Evolutionary conservation across 2,329 filamentous ascomycete species (phyloP), one percentile per base, ranked within the genome.

Genomic region (Neurospora sp.): DNA sequence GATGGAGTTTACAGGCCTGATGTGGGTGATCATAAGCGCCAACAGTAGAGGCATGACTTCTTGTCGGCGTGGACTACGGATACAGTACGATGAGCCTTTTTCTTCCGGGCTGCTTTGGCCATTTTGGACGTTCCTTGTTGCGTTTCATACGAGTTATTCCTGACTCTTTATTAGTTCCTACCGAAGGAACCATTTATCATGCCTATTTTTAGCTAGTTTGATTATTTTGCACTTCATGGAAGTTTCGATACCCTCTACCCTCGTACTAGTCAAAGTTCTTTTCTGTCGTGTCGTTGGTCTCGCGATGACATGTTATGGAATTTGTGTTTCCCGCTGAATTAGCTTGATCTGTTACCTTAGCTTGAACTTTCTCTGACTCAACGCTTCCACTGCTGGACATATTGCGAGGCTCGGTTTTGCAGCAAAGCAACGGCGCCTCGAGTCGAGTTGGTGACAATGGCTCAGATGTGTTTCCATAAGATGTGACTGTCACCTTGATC

Each of bases 11-110:
- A 70, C 11, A 70, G 68, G 11, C 70, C 73, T 3, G 73, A 71
- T 2, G 69, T 68, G 1, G 73, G 75, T 3, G 77, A 79, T 68
- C 66, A 66, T 52, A 75, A 77, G 70, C 76, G 73, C 36, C 69
- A 71, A 42, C 73, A 75, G 42, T 76, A 67, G 72, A 33, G 33
- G 4, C 8, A 28, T 33, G 1, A n/a, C 3, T 28, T 5, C 6
- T 33, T 33, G 43, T 15, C 2, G 4, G n/a, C 5, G n/a, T 19
- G 42, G n/a, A 2, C 9, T 5, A 43, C 8, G 8, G 3, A 11
- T 2, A 9, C 0, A 43, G 42, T 43, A 43, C 9, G 2, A 19
- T 11, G 4, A 43, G 3, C 1, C n/a, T 7, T 15, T 23, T 52
- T 42, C 10, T 23, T 46, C 19, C 11, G 2, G 19, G 19, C 17